phyloP scores from a whole-genome alignment of 108 stramenopile species.

The Skeletonema grethae region DNA sequence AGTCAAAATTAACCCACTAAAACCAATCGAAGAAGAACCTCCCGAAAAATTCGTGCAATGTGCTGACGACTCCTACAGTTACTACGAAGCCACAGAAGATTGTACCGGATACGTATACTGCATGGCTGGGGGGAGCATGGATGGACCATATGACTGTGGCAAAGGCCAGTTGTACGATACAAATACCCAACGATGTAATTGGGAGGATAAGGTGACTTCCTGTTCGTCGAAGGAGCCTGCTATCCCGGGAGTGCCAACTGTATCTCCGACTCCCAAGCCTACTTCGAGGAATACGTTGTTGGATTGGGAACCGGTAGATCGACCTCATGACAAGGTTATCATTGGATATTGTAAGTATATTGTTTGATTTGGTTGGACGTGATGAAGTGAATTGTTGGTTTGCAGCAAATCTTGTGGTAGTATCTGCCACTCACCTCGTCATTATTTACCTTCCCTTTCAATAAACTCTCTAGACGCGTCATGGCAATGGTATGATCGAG shows the following conservation, averaged over 20 bases:
- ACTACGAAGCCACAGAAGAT: conserved; percentile 22
- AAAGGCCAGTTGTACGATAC: conserved; percentile 11
- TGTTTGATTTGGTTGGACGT: neutral
- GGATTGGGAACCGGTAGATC: neutral
- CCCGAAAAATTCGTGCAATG: neutral
- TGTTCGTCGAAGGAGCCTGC: neutral
- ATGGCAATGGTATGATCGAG: conserved; percentile 46
- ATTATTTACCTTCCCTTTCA: neutral
- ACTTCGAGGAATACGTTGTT: conserved; percentile 8
- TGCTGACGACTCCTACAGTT: neutral
- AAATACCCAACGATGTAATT: conserved; percentile 15
- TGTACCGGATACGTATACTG: conserved; percentile 27
- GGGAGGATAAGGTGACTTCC: conserved; percentile 16
- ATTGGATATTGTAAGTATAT: conserved; percentile 5
- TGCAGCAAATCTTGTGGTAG: neutral
- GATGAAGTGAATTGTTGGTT: neutral
- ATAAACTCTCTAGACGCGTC: conserved; percentile 8
- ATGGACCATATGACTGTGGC: conserved; percentile 10
- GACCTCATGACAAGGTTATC: conserved; percentile 11
- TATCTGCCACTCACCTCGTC: neutral
- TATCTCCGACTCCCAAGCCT: conserved; percentile 7
- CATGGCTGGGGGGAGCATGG: neutral
- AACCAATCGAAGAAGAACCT: neutral
- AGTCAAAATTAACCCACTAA: conserved; percentile 22
- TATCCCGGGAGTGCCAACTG: conserved; percentile 3